phyloP scores from a whole-genome alignment of 805 yeast genomes.

The Candida dajiaensis region DNA sequence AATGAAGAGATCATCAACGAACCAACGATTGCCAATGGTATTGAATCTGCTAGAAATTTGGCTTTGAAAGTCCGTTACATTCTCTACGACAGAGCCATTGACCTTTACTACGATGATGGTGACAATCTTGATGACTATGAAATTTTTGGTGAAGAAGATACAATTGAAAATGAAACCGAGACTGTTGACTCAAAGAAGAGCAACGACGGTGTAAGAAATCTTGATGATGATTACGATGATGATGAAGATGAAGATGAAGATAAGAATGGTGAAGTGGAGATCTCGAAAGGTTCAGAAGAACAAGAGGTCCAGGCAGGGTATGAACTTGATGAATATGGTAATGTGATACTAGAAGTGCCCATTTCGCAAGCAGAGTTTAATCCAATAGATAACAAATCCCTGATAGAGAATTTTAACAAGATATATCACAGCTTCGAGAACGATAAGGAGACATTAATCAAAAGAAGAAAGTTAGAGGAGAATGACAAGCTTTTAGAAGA shows the following conservation, averaged over 20 bases:
- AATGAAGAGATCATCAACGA: slow-evolving; percentile 23
- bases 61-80: slow-evolving; percentile 63
- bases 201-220: slow-evolving; percentile 24
- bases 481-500: slow-evolving; percentile 60
- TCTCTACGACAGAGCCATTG: slow-evolving; percentile 67
- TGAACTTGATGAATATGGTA: slow-evolving; percentile 18
- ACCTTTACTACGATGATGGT: slow-evolving; percentile 30
- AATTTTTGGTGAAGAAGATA: slow-evolving; percentile 16
- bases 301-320: background rate
- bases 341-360: slow-evolving; percentile 26
- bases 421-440: slow-evolving; percentile 73
- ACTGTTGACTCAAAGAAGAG: background rate
- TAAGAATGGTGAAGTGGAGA: slow-evolving; percentile 15
- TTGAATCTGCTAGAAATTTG: slow-evolving; percentile 44
- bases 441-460: slow-evolving; percentile 67
- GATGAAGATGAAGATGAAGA: slow-evolving; percentile 19
- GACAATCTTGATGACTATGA: slow-evolving; percentile 13
- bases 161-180: background rate
- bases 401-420: slow-evolving; percentile 60
- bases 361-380: slow-evolving; percentile 29
- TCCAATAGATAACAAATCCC: slow-evolving; percentile 27
- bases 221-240: slow-evolving; percentile 32
- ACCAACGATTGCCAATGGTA: slow-evolving; percentile 34
- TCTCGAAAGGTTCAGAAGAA: background rate
- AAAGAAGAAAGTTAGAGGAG: slow-evolving; percentile 72